These are phyloP conservation scores for Russula olivacea DNA, from an alignment of 768 basidiomycete genomes.

Conservation along the genomic window DNA sequence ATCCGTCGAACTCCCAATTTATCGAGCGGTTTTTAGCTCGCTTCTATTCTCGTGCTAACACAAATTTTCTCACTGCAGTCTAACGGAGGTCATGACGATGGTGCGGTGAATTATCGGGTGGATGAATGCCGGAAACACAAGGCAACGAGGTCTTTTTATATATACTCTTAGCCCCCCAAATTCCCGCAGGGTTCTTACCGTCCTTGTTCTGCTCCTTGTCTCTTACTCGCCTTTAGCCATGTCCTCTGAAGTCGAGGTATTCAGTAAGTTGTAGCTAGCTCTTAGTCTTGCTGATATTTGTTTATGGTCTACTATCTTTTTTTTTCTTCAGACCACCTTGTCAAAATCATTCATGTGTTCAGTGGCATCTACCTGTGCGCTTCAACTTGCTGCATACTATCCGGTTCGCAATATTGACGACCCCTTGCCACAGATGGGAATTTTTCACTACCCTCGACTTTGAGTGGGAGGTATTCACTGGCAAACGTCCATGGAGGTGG, in stretches of 20 bases:
- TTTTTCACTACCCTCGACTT: constrained; percentile 17
- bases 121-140: background rate
- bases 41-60: no score
- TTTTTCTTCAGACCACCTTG: background rate
- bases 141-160: background rate
- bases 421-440: constrained; percentile 9
- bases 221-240: background rate
- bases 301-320: background rate
- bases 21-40: no score
- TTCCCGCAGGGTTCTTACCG: background rate
- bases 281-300: background rate
- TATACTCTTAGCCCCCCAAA: background rate
- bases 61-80: background rate
- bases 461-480: constrained; percentile 21
- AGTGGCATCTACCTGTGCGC: constrained; percentile 12
- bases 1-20: no score
- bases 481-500: constrained; percentile 16
- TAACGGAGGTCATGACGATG: background rate
- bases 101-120: background rate
- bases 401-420: background rate
- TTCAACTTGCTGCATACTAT: no score
- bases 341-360: constrained; percentile 19
- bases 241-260: background rate
- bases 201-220: background rate
- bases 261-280: background rate